Evolutionary conservation across 2,329 filamentous ascomycete species (phyloP), one percentile per base, ranked within the genome.

Genomic region (Aspergillus pseudoterreus): DNA sequence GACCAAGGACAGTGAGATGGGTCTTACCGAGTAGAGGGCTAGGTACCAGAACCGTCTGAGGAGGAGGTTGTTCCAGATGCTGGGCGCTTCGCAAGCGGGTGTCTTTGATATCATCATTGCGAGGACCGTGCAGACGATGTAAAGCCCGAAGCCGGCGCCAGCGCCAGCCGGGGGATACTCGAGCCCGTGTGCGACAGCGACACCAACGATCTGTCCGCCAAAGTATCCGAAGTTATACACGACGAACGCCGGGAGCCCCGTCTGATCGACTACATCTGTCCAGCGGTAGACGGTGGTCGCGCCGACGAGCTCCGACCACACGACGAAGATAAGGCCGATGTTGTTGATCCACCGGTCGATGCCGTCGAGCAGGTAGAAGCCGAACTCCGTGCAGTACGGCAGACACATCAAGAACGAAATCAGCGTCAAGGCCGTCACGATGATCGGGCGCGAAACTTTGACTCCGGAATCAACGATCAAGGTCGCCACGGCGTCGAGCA

Each of bases 261-360:
- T 75, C 56, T 82, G 78, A 2, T 71, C 70, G 5, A 73, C 72
- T 11, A 82, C 74, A 41, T 83, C 81, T 21, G 63, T 68, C 75
- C 78, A 83, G 43, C 80, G 78, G 57, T 83, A 83, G 5, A 81
- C 69, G 0, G 77, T 79, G 0, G 79, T 82, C 0, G 79, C 74
- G 27, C 75, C 74, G 5, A 77, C 73, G 15, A 79, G 75, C 58
- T 83, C 81, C 12, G 75, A 71, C 69, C 77, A 82, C 9, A 82
- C 80, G 12, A 82, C 78, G 54, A 82, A 83, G 14, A 83, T 79
- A 3, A 83, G 65, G 2, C 75, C 76, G 1, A 83, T 71, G 56
- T 82, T 78, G 61, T 81, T 83, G 53, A 79, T 73, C 79, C 79
- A 83, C 2, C 74, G 67, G 49, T 83, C 81, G 12, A 83, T 72